Evolutionary conservation across 2,329 filamentous ascomycete genomes (phyloP), one percentile per base, ranked within the genome.

Genomic region (Alternaria tenuissima): DNA sequence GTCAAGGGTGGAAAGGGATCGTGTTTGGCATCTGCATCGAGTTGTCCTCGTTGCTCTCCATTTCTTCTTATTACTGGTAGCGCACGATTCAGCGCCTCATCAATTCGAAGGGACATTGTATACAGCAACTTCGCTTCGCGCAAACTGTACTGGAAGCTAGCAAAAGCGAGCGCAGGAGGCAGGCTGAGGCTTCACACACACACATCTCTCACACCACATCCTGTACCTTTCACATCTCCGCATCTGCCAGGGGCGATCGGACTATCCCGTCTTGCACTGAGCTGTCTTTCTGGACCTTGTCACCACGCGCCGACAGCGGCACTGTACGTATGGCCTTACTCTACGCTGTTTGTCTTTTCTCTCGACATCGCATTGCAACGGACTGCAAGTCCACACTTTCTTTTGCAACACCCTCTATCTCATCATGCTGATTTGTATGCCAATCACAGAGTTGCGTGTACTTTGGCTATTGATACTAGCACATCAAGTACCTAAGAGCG

Each of bases 221-320:
- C 70, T 78, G 75, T 78, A 77, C 71, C 68, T 73, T 74, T 69
- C 62, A 67, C 63, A 67, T 61, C 38, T 76, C 76, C 72, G 75
- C 65, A 78, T 77, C 75, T 78, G 75, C 74, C 76, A 78, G 75
- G 69, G 76, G 76, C 76, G 74, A 77, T 78, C 75, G 74, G 75
- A 73, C 53, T 71, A 65, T 64, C 64, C 58, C 63, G 48, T 73
- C 63, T 74, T 68, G 68, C 70, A 55, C 71, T 74, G 65, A 75
- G 67, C 74, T 68, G 61, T 71, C 73, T 71, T 73, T 71, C 66
- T 64, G 67, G 75, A 71, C 64, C 65, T 69, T 70, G 68, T 73
- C 69, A 66, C 64, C 57, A 65, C 71, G 67, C 69, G 63, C 67
- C 62, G 63, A 62, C 64, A 71, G 75, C 66, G 76, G 72, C 70